A percentile compares a stretch with the other conserved stretches of the same genome.
phyloP scores from a whole-genome alignment of 257 asterid genomes.

The Nicotiana otophora region DNA sequence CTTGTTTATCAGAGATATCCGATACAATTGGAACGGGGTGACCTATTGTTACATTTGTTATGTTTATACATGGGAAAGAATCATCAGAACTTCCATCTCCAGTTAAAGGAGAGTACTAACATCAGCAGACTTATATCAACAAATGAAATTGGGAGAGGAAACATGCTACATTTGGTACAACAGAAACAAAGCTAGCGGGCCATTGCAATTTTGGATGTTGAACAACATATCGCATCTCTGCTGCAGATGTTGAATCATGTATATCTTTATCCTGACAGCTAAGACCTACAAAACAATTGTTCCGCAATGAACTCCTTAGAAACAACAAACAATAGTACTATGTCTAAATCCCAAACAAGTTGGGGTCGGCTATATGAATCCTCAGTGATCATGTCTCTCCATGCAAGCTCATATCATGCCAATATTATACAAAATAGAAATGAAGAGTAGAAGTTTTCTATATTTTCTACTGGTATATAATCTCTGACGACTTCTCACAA shows the following conservation, averaged over 20 bases:
- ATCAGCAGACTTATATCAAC: neutral
- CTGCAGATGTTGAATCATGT: neutral
- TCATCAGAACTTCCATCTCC: neutral
- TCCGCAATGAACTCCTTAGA: neutral
- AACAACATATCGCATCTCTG: neutral
- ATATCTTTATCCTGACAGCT: neutral
- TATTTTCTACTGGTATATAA: neutral
- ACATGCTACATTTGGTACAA: neutral
- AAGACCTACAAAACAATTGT: neutral
- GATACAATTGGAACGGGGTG: neutral
- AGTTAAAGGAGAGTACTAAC: neutral
- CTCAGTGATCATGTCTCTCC: neutral
- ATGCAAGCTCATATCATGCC: neutral
- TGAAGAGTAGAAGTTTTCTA: neutral
- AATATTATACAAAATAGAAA: neutral
- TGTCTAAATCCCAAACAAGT: neutral
- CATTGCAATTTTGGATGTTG: neutral
- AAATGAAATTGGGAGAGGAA: neutral
- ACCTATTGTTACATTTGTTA: neutral
- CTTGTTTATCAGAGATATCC: neutral
- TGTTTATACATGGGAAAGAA: neutral
- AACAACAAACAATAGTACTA: neutral
- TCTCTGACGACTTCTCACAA: neutral
- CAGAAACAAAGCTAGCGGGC: neutral
- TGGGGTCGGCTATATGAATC: neutral